Percentiles rank a stretch among this genome's conserved stretches.
Conservation (phyloP, 805 yeast genomes). For the Maudiozyma saulgeensis region DNA sequence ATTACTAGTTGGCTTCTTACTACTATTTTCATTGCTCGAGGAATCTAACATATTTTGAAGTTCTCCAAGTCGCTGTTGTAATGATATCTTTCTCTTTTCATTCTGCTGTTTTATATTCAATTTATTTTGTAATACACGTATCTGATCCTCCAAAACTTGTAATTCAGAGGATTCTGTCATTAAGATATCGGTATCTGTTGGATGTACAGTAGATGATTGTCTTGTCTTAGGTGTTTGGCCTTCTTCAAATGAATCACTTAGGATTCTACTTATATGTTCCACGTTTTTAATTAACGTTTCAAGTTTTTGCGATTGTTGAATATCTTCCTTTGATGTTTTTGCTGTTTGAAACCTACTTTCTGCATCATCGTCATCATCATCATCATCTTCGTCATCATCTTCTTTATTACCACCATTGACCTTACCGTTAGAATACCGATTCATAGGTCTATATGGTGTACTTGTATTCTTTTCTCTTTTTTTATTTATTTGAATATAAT, state of each 20-base stretch:
- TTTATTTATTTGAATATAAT: conserved; percentile 20
- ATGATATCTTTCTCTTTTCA: conserved; percentile 27
- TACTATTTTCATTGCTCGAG: background rate
- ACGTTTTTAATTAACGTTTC: conserved; percentile 1
- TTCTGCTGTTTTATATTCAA: conserved; percentile 29
- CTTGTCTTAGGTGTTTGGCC: background rate
- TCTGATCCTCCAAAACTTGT: conserved; percentile 26
- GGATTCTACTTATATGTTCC: background rate
- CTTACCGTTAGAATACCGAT: background rate
- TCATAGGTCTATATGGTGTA: background rate
- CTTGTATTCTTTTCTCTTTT: conserved; percentile 5
- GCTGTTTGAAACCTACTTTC: background rate
- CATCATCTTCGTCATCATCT: background rate
- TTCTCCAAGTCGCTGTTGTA: conserved; percentile 25
- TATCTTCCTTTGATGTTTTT: background rate
- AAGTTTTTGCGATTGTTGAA: background rate
- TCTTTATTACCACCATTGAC: background rate
- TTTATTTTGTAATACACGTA: conserved; percentile 26
- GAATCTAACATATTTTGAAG: conserved; percentile 20
- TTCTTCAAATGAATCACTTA: background rate
- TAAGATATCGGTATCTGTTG: conserved; percentile 29
- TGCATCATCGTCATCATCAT: background rate
- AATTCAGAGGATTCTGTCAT: conserved; percentile 30
- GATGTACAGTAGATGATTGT: conserved; percentile 1
- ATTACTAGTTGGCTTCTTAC: background rate